A percentile compares a stretch with the other conserved stretches of the same genome.
These are phyloP conservation scores for Rosa lucieae DNA, from an alignment of 306 rosid genomes.

Conservation along the genomic window DNA sequence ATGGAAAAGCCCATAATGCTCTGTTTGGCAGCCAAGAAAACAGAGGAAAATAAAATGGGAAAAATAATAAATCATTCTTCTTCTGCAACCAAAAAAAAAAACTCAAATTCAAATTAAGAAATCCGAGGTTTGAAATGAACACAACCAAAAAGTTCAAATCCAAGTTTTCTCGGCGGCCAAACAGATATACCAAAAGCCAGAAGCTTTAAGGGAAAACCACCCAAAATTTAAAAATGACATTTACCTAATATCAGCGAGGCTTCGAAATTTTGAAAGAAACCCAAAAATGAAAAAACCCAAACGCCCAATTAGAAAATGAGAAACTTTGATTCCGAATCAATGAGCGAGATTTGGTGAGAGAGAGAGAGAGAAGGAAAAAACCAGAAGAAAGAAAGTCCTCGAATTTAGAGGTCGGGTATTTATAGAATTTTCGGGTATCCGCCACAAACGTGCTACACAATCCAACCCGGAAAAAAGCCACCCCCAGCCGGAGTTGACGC, in stretches of 20 bases:
- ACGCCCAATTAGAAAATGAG: conserved; percentile 8
- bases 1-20: conserved; percentile 8
- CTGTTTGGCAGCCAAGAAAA: conserved; percentile 27
- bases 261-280: background rate
- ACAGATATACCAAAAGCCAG: conserved; percentile 12
- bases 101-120: background rate
- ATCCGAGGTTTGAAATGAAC: background rate
- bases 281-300: background rate
- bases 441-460: conserved; percentile 18
- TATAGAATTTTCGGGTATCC: conserved; percentile 42
- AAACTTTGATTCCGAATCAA: conserved; percentile 13
- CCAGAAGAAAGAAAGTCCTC: background rate
- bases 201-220: background rate
- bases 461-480: background rate
- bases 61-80: background rate
- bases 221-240: background rate
- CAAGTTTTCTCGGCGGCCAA: conserved; percentile 36
- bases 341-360: conserved; percentile 17
- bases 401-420: conserved; percentile 21
- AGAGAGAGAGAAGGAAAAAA: background rate
- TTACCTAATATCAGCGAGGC: conserved; percentile 19
- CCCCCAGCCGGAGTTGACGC: background rate
- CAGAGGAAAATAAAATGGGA: conserved; percentile 6
- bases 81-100: background rate
- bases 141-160: background rate